Conservation (phyloP, 441 rosid genomes). For the Syzygium malaccense region DNA sequence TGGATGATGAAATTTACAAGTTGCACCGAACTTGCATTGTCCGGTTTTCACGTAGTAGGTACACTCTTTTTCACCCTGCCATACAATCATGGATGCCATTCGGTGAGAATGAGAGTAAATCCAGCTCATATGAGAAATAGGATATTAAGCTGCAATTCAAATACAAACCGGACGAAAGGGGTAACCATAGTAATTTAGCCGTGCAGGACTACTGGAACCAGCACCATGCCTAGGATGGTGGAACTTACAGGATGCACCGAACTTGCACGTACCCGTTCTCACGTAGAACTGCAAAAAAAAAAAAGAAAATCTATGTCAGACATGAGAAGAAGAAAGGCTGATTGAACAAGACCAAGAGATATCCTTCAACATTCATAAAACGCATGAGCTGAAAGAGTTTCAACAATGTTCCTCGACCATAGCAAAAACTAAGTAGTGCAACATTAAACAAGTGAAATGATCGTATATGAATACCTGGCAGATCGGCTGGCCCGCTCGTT, state of each 20-base stretch:
- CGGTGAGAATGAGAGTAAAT: not conserved
- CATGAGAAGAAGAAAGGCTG: not conserved
- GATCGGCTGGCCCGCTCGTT: constrained; percentile 72
- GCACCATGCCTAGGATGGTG: constrained; percentile 84
- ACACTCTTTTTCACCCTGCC: constrained; percentile 77
- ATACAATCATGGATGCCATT: not conserved
- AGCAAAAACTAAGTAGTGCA: not conserved
- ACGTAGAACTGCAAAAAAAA: constrained; percentile 59
- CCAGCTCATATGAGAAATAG: not conserved
- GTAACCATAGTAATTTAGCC: constrained; percentile 65
- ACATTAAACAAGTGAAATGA: not conserved
- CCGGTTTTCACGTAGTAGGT: constrained; percentile 90
- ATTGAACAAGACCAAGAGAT: not conserved
- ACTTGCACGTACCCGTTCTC: constrained; percentile 83
- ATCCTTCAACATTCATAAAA: not conserved
- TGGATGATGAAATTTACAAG: constrained; percentile 94
- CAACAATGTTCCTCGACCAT: not conserved
- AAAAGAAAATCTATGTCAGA: not conserved
- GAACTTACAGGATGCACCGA: constrained; percentile 89
- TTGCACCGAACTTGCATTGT: constrained; percentile 84
- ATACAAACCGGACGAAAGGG: constrained; percentile 87
- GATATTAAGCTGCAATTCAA: not conserved
- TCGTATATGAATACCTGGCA: constrained; percentile 57
- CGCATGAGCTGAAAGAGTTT: not conserved
- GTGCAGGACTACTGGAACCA: constrained; percentile 43